Evolutionary conservation across 1,139 yeast species (phyloP).

Genomic region (Nakaseomyces uthaithaninus): DNA sequence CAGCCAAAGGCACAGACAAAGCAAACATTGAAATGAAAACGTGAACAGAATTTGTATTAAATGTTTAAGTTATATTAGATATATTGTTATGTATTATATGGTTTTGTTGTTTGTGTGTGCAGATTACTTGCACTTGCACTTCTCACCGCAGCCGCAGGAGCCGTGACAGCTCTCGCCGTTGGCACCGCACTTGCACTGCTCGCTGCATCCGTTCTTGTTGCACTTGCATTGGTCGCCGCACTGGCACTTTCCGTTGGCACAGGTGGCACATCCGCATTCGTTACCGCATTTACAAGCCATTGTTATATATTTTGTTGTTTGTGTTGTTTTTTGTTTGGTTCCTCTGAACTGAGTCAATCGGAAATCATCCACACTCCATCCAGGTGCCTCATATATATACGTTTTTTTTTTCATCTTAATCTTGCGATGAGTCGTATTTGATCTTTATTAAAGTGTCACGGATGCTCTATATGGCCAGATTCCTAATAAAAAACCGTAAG

Average conservation of each 20-base stretch:
- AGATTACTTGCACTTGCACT: slow-evolving; percentile 3
- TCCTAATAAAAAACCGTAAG: too few species aligned
- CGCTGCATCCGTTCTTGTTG: slow-evolving; percentile 9
- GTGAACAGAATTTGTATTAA: too few species aligned
- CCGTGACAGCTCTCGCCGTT: slow-evolving; percentile 6
- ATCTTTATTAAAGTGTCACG: too few species aligned
- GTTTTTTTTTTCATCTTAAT: too few species aligned
- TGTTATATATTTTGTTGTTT: neutral
- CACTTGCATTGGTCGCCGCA: slow-evolving; percentile 11
- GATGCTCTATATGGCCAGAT: too few species aligned
- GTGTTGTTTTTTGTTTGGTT: neutral
- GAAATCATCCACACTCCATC: too few species aligned
- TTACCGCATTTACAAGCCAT: slow-evolving; percentile 10
- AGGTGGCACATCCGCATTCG: slow-evolving; percentile 9
- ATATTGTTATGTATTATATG: neutral
- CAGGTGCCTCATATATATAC: too few species aligned
- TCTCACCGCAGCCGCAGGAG: slow-evolving; percentile 5
- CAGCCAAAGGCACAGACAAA: too few species aligned
- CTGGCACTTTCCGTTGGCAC: slow-evolving; percentile 7
- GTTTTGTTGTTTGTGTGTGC: neutral
- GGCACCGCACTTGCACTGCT: slow-evolving; percentile 1
- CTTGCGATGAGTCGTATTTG: too few species aligned
- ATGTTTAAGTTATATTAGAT: neutral
- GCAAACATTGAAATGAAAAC: too few species aligned
- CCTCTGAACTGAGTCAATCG: too few species aligned